Conservation (phyloP, 768 basidiomycete species). For the Panellus pusillus region DNA sequence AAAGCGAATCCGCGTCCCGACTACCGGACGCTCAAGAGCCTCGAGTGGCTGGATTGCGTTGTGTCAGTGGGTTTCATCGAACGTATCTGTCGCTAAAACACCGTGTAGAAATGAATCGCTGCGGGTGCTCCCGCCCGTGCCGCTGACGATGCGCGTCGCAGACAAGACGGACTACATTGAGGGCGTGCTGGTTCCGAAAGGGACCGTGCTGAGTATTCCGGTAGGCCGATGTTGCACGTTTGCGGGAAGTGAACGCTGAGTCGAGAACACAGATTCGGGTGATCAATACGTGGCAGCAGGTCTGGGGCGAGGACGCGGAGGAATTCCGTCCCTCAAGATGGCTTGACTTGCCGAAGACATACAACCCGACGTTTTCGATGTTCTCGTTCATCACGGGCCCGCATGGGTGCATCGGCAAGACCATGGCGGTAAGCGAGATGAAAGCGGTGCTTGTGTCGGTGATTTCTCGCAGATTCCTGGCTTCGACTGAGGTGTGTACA, state of each 20-base stretch:
- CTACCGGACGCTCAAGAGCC: slow-evolving; percentile 40
- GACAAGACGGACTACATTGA: slow-evolving; percentile 41
- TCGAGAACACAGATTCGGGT: slow-evolving; percentile 40
- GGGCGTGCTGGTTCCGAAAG: slow-evolving; percentile 43
- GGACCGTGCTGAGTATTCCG: slow-evolving; percentile 42
- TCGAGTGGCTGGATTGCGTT: slow-evolving; percentile 41
- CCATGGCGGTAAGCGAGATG: slow-evolving; percentile 50
- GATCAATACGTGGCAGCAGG: slow-evolving; percentile 48
- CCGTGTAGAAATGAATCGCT: slow-evolving; percentile 39
- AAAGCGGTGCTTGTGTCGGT: slow-evolving; percentile 44
- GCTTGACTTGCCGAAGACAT: slow-evolving; percentile 38
- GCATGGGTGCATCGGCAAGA: slow-evolving; percentile 48
- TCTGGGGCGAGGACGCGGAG: slow-evolving; percentile 55
- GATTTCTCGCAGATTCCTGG: background rate
- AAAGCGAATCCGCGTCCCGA: slow-evolving; percentile 33
- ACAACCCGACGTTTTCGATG: slow-evolving; percentile 37
- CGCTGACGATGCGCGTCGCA: slow-evolving; percentile 39
- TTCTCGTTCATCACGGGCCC: slow-evolving; percentile 47
- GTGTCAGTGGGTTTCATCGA: slow-evolving; percentile 30
- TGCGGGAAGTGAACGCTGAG: too few relatives aligned
- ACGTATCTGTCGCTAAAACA: background rate
- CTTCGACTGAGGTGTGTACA: slow-evolving; percentile 9
- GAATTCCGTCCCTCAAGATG: slow-evolving; percentile 50
- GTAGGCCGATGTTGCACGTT: slow-evolving; percentile 9
- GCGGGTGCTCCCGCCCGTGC: slow-evolving; percentile 41